Conservation (phyloP, 148 eudicot species). For the Vaccinium corymbosum region DNA sequence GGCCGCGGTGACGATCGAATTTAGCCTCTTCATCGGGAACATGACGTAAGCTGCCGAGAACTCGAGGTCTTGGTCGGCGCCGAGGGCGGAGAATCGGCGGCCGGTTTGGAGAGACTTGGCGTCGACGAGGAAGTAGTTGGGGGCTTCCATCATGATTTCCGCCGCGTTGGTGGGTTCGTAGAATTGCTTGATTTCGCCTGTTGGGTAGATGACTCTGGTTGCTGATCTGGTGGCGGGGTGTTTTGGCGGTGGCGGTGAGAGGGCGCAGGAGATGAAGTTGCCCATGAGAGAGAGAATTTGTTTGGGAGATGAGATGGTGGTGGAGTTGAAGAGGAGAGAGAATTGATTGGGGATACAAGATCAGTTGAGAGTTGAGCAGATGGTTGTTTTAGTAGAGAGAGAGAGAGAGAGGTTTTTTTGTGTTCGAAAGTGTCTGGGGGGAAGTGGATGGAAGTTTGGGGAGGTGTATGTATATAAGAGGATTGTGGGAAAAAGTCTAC, state of each 20-base stretch:
- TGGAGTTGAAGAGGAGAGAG: not conserved
- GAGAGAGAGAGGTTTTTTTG: not conserved
- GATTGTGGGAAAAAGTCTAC: not conserved
- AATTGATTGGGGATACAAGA: not conserved
- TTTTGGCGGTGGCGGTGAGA: slow-evolving; percentile 26
- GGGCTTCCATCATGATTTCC: slow-evolving; percentile 77
- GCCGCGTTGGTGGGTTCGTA: slow-evolving; percentile 58
- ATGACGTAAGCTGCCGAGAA: slow-evolving; percentile 53
- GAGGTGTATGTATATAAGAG: not conserved
- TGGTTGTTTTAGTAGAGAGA: not conserved
- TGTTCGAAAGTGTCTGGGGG: not conserved
- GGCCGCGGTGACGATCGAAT: slow-evolving; percentile 51
- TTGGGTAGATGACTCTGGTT: slow-evolving; percentile 55
- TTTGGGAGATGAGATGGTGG: not conserved
- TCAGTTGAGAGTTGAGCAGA: not conserved
- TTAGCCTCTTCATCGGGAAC: slow-evolving; percentile 70
- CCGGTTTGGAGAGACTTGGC: slow-evolving; percentile 52
- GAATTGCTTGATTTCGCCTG: slow-evolving; percentile 61
- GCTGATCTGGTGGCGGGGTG: slow-evolving; percentile 6
- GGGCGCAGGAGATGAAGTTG: slow-evolving; percentile 67
- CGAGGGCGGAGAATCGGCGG: slow-evolving; percentile 53
- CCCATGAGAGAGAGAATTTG: slow-evolving; percentile 42
- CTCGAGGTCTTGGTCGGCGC: slow-evolving; percentile 82
- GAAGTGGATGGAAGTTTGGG: not conserved
- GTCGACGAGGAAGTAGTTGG: slow-evolving; percentile 54